Base-by-base conservation (phyloP, 2,329 filamentous ascomycete genomes). In the Mycosphaerelloides madeirae region DNA sequence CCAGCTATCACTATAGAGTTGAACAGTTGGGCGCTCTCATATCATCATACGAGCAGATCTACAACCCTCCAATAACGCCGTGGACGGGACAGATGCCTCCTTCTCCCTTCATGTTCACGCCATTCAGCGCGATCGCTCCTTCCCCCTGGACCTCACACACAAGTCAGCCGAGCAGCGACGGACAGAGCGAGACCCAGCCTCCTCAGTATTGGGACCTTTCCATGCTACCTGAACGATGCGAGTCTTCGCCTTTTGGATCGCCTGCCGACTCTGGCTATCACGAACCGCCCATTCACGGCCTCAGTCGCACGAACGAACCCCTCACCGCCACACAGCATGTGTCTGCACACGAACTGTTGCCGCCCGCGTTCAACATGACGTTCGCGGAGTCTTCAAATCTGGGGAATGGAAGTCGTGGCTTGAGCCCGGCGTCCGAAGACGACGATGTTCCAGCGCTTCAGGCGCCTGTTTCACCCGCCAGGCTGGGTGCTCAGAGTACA, bases 201-300 rank as follows among this genome's bases (percentile, higher is more conserved):
- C 50, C 54, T 16, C 55, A 57, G 36, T 61, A 60, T 44, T 62
- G 59, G 59, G 58, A 62, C 36, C 45, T 60, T 9, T 58, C 58
- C 20, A 60, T 60, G 54, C 46, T 61, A 20, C 50, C 47, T 28
- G 58, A 60, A 43, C 44, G 48, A 31, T 45, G 46, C 29, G 31
- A 38, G 16, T 52, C 54, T 15, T 57, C 52, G 31, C 55, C 53
- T 15, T 43, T 52, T 28, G 42, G 39, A 14, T 50, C 49, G 12
- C 9, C 54, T 16, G 48, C 57, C 37, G 59, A 61, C 43, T 59
- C 52, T 35, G 59, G 60, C 19, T 59, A 55, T 35, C 40, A 58
- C 38, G 59, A 61, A 48, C 52, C 57, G 19, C 43, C 43, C 13
- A 14, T 44, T 29, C 43, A 39, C 25, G 48, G 41, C 5, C 34